Evolutionary conservation across 805 yeast species (phyloP).

Genomic region (Candida koratica): DNA sequence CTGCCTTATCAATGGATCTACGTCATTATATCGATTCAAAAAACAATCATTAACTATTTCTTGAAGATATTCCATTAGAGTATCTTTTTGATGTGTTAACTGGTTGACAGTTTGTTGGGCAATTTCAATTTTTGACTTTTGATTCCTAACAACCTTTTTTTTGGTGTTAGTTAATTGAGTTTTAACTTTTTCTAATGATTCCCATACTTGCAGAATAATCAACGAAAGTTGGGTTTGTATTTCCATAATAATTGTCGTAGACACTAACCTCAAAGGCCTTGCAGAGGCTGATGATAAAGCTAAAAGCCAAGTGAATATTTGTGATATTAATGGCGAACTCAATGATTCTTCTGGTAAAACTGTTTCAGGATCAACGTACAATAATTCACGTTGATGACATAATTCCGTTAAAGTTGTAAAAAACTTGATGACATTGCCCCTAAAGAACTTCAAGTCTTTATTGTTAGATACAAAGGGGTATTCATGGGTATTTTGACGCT

Average conservation of each 20-base stretch:
- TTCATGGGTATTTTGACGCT: conserved; percentile 60
- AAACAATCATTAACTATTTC: conserved; percentile 68
- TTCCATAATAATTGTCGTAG: conserved; percentile 56
- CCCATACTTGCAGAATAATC: conserved; percentile 35
- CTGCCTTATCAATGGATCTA: conserved; percentile 65
- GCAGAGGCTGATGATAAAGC: conserved; percentile 66
- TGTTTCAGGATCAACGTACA: conserved; percentile 35
- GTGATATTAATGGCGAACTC: conserved; percentile 46
- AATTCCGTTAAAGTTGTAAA: conserved; percentile 47
- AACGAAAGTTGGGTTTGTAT: conserved; percentile 61
- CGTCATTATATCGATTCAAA: conserved; percentile 75
- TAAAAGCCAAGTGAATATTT: conserved; percentile 69
- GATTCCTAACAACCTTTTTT: conserved; percentile 32
- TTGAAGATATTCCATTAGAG: conserved; percentile 52
- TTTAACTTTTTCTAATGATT: conserved; percentile 40
- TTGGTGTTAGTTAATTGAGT: conserved; percentile 35
- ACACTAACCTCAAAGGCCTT: conserved; percentile 65
- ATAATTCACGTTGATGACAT: conserved; percentile 58
- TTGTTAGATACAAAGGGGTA: conserved; percentile 60
- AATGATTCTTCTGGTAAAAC: conserved; percentile 17
- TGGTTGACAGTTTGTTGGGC: conserved; percentile 22
- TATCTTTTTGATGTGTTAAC: conserved; percentile 42
- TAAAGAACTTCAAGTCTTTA: conserved; percentile 45
- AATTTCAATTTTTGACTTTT: conserved; percentile 44
- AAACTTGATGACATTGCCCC: conserved; percentile 52